Base-by-base conservation (phyloP, 257 asterid species). In the Penstemon newberryi region DNA sequence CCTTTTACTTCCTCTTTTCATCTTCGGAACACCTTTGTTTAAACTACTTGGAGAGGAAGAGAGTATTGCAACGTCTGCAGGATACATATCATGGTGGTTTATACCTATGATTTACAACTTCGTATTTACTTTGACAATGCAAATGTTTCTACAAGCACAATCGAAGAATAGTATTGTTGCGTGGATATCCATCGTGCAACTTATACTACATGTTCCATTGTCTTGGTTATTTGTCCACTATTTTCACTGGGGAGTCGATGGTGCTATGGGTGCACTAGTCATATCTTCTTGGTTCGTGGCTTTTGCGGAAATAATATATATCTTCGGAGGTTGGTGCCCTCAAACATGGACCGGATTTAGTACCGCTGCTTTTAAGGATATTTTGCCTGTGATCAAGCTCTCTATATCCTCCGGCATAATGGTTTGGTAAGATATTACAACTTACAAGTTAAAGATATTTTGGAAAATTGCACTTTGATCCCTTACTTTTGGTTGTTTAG, bases 81-180 rank as follows among this genome's bases (percentile, higher is more conserved):
- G 94, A 53, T 75, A 75, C 57, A 60, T 77, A 61, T 79, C 90
- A 6, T 69, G 66, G 61, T 84, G 87, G 87, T 87, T 84, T 77
- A 84, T 87, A 43, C 90, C 94, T 7, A 71, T 77, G 54, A 7
- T 79, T 49, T 87, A 84, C 81, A 77, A 70, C 66, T 84, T 84
- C 3, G 86, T 87, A 3, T 82, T 84, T 42, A 77, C 83, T 18
- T 74, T 87, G 73, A 87, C 89, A 4, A 79, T 77, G 72, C 90
- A 87, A 60, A 87, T 87, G 90, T 84, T 43, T 66, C 87, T 87
- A 13, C 94, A 84, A 84, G 90, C 94, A 36, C 90, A 87, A 65
- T 85, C 80, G 8, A 84, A 87, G 78, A 87, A 84, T 41, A 19
- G 66, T 73, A 66, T 84, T 19, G 72, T 87, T 38, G 90, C 89